These are phyloP conservation scores for Arthroderma uncinatum DNA, from an alignment of 2,329 filamentous ascomycete genomes.

Conservation along the genomic window DNA sequence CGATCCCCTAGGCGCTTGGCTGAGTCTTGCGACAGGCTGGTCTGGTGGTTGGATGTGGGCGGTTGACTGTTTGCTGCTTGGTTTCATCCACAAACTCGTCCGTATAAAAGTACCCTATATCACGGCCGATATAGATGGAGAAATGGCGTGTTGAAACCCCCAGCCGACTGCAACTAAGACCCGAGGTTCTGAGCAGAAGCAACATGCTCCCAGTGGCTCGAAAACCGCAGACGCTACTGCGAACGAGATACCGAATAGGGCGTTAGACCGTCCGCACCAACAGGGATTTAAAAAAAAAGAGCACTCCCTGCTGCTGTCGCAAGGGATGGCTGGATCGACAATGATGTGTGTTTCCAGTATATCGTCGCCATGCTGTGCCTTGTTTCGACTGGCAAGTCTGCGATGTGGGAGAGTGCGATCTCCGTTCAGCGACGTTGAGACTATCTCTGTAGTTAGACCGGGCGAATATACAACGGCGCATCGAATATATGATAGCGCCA, in stretches of 20 bases:
- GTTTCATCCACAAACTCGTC: background rate
- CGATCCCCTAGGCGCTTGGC: too few species aligned
- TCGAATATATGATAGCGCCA: too few species aligned
- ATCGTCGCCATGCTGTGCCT: background rate
- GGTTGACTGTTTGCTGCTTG: background rate
- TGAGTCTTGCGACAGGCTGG: too few species aligned
- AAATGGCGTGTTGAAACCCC: background rate
- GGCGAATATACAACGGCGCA: too few species aligned
- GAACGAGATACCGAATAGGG: background rate
- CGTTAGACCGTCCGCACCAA: background rate
- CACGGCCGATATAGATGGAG: background rate
- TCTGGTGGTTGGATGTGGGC: background rate
- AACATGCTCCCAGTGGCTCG: too few species aligned
- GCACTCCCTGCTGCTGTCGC: background rate
- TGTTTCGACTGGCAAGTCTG: background rate
- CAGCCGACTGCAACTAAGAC: too few species aligned
- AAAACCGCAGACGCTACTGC: too few species aligned
- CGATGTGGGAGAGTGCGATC: background rate
- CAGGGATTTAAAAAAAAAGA: background rate
- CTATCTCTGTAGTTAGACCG: too few species aligned
- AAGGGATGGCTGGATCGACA: background rate
- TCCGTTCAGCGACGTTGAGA: too few species aligned
- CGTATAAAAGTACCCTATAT: background rate
- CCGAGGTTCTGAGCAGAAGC: too few species aligned
- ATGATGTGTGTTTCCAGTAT: background rate